These are phyloP conservation scores for Globisporangium recalcitrans DNA, from an alignment of 352 stramenopile species.

Conservation along the genomic window DNA sequence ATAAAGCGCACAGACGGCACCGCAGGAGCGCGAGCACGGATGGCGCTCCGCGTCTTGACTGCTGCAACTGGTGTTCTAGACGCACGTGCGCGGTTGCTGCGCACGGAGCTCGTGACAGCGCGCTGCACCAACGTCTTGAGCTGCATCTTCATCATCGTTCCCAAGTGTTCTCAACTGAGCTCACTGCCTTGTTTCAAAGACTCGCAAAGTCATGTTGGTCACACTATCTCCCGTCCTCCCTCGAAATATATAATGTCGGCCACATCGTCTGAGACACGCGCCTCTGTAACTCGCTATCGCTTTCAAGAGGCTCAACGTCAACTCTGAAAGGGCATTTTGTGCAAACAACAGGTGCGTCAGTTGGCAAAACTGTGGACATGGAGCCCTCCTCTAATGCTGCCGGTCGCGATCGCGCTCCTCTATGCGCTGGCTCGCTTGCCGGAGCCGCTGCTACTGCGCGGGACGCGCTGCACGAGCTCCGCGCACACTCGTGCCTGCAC, in stretches of 20 bases:
- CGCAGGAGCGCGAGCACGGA: not conserved
- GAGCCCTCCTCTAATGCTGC: not conserved
- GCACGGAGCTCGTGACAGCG: not conserved
- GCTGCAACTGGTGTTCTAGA: not conserved
- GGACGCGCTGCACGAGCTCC: constrained; percentile 24
- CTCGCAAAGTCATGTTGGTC: not conserved
- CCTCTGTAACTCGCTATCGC: constrained; percentile 1
- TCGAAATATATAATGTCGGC: not conserved
- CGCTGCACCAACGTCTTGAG: not conserved
- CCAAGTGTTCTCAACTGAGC: not conserved
- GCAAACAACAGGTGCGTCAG: not conserved
- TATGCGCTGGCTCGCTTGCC: not conserved
- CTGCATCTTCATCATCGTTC: constrained; percentile 12
- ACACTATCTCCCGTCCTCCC: not conserved
- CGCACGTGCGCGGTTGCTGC: not conserved
- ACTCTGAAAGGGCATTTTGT: constrained; percentile 19
- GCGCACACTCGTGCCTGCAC: constrained; percentile 20
- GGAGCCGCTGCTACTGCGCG: constrained; percentile 1
- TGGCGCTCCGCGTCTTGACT: not conserved
- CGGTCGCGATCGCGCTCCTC: not conserved
- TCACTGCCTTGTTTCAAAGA: not conserved
- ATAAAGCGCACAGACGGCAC: constrained; percentile 19
- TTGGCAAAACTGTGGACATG: constrained; percentile 4
- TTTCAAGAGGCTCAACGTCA: constrained; percentile 7
- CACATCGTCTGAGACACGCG: not conserved